These are phyloP conservation scores for Tulasnella sp. DNA, from an alignment of 768 basidiomycete species.

Conservation along the genomic window DNA sequence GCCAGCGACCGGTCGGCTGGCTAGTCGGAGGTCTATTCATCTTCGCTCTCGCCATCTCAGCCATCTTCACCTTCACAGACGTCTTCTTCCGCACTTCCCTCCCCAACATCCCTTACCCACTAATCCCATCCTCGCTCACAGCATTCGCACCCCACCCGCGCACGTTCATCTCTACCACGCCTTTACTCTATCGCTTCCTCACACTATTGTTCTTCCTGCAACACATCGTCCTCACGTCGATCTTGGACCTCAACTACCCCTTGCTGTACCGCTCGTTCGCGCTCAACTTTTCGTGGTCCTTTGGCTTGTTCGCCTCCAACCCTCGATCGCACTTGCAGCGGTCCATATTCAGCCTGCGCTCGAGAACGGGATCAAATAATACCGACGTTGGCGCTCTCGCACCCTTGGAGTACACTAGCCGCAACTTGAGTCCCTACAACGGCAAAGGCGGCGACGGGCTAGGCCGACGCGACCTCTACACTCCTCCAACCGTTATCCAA, in stretches of 20 bases:
- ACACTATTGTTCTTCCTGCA: slow-evolving; percentile 83
- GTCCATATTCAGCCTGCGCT: slow-evolving; percentile 78
- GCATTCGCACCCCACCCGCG: slow-evolving; percentile 18
- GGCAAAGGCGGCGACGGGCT: slow-evolving; percentile 27
- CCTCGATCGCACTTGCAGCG: slow-evolving; percentile 59
- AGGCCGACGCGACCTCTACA: slow-evolving; percentile 32
- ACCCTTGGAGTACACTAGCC: slow-evolving; percentile 72
- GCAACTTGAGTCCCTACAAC: slow-evolving; percentile 78
- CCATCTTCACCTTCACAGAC: slow-evolving; percentile 39
- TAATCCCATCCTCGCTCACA: slow-evolving; percentile 39
- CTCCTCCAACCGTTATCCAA: slow-evolving; percentile 48
- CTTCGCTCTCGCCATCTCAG: slow-evolving; percentile 36
- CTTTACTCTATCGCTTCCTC: slow-evolving; percentile 64
- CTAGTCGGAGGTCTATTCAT: slow-evolving; percentile 57
- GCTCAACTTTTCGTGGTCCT: slow-evolving; percentile 84
- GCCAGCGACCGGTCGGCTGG: slow-evolving; percentile 74
- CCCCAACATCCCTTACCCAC: slow-evolving; percentile 42
- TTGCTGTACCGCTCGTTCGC: slow-evolving; percentile 74
- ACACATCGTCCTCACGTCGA: slow-evolving; percentile 67
- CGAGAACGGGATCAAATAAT: slow-evolving; percentile 73
- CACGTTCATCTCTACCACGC: slow-evolving; percentile 46
- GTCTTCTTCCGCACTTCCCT: slow-evolving; percentile 44
- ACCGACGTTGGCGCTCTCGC: slow-evolving; percentile 56
- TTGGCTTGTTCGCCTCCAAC: slow-evolving; percentile 62
- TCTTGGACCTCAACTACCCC: slow-evolving; percentile 86